Base-by-base conservation (phyloP, 768 basidiomycete species). In the Tephrocybe sp. region DNA sequence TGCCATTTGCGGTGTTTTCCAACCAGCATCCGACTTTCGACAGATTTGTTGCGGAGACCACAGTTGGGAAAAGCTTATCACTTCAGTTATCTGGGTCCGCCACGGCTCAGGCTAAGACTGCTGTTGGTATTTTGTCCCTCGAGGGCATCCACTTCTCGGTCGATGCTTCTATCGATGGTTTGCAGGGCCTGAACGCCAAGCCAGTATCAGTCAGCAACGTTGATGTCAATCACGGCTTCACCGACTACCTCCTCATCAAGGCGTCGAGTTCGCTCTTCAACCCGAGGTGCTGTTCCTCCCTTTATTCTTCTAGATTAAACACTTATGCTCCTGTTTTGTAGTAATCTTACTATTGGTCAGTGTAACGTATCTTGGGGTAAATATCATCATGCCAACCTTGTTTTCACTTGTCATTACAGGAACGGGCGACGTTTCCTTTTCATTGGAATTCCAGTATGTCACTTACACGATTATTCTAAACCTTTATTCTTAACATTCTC, bases 191-290 rank as follows among this genome's bases (percentile, higher is more conserved):
- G 50, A 70, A 76, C 54, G 69, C 81, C 24, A 76, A 73, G 51
- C 85, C 85, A 9, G 78, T 80, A 2, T 72, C 72, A 3, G 77
- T 89, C 12, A 71, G 70, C 34, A 71, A 77, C 55, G 68, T 89
- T 44, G 85, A 88, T 54, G 85, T 88, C 24, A 79, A 77, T 34
- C 85, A 82, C 46, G 87, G 87, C 6, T 88, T 79, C 69, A 51
- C 79, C 0, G 77, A 84, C 59, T 83, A 75, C 62, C 71, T 90
- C n/a, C 72, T 88, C 44, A 88, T 90, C 68, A 86, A 76, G 58
- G 80, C 81, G 11, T 69, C 79, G 37, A 80, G 81, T 17, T 69
- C 73, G 1, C 66, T 88, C 20, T 85, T 79, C 63, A 88, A 88
- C 52, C 86, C 87, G 11, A 86, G 80, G 81, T 81, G 56, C n/a